phyloP scores from a whole-genome alignment of 768 basidiomycete species.

The Termitomyces sp. region DNA sequence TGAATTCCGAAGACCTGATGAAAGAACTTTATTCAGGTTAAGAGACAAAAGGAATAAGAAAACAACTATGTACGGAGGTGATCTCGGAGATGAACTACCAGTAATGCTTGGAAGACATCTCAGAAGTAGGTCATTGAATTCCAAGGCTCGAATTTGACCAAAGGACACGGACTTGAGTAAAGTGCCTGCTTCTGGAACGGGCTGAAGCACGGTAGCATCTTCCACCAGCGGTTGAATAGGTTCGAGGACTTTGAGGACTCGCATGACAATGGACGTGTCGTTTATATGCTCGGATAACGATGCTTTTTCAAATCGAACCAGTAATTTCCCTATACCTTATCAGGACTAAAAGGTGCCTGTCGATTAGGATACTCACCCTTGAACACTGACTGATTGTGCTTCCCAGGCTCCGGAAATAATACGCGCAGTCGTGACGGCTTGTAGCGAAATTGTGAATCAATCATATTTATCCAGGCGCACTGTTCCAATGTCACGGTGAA shows the following conservation, averaged over 20 bases:
- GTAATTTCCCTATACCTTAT: not conserved
- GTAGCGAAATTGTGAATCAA: not conserved
- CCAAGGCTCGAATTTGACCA: not conserved
- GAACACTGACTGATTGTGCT: not conserved
- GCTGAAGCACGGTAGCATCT: not conserved
- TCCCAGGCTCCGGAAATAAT: not conserved
- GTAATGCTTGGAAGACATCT: not conserved
- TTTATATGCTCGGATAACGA: not conserved
- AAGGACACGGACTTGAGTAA: not conserved
- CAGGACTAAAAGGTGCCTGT: not conserved
- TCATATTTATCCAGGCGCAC: not conserved
- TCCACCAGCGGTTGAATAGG: not conserved
- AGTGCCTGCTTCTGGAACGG: not conserved
- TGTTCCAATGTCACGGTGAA: not conserved
- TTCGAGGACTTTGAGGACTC: not conserved
- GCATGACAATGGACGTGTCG: not conserved
- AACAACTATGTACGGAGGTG: not conserved
- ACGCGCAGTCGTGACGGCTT: too few species aligned
- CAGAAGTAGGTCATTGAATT: too few species aligned
- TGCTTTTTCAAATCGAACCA: not conserved
- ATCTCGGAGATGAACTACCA: too few species aligned
- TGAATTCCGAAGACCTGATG: too few species aligned
- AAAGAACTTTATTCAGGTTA: too few species aligned
- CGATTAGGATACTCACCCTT: not conserved
- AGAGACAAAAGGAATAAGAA: not conserved